phyloP scores from a whole-genome alignment of 2,329 filamentous ascomycete species.

The Xylariaceae sp. region DNA sequence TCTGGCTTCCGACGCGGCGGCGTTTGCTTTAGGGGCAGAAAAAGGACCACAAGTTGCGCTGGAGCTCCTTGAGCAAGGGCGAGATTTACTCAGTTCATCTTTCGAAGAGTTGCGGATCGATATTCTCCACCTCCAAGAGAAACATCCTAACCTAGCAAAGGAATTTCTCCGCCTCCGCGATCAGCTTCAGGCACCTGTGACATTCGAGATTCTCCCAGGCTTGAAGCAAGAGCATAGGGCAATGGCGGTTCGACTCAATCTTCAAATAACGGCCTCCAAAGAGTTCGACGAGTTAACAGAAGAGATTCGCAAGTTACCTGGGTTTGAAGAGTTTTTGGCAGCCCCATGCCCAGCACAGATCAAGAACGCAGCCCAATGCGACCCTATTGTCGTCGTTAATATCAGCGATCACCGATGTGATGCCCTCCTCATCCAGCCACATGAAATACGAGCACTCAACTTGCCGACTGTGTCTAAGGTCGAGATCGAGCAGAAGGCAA shows the following conservation, averaged over 20 bases:
- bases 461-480: neutral
- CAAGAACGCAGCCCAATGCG: neutral
- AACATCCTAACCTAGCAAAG: no score
- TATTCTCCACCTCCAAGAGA: no score
- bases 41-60: neutral
- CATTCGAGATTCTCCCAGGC: neutral
- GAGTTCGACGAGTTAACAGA: constrained; percentile 5
- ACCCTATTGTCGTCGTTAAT: neutral
- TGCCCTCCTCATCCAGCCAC: neutral
- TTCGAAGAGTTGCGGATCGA: no score
- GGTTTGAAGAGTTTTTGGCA: neutral
- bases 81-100: no score
- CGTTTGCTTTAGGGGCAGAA: neutral
- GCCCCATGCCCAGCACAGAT: neutral
- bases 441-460: neutral
- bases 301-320: constrained; percentile 9
- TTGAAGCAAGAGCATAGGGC: neutral
- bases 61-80: neutral
- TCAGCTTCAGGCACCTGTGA: neutral
- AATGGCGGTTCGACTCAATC: no score
- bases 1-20: neutral
- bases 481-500: neutral
- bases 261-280: no score
- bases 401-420: neutral
- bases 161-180: neutral